These are phyloP conservation scores for Mentha longifolia DNA, from an alignment of 257 asterid genomes.

Conservation along the genomic window DNA sequence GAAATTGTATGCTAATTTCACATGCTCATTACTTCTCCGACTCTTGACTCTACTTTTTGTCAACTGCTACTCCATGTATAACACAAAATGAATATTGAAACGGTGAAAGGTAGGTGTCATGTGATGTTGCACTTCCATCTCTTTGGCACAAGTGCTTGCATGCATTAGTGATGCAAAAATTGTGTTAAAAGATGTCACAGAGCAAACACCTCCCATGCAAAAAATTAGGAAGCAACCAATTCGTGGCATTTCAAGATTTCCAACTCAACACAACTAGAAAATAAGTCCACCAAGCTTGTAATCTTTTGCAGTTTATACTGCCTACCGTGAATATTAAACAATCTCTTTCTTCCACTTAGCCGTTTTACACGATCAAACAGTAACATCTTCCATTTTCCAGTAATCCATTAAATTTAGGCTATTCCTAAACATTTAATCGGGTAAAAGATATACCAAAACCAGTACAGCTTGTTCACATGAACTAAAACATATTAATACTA, in stretches of 20 bases:
- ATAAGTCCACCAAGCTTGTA: background rate
- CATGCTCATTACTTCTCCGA: background rate
- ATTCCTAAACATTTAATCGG: slow-evolving; percentile 31
- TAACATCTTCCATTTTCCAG: background rate
- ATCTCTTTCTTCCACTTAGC: slow-evolving; percentile 6
- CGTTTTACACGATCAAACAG: slow-evolving; percentile 10
- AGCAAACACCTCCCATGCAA: background rate
- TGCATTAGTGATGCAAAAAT: slow-evolving; percentile 16
- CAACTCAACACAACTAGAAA: background rate
- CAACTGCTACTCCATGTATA: slow-evolving; percentile 9
- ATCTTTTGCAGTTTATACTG: background rate
- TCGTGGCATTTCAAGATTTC: slow-evolving; percentile 5
- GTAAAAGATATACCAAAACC: background rate
- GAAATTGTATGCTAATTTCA: background rate
- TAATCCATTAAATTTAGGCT: background rate
- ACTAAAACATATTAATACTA: slow-evolving; percentile 18
- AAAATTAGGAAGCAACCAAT: background rate
- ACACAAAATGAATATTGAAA: slow-evolving; percentile 14
- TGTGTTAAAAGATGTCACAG: slow-evolving; percentile 7
- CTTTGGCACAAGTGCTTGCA: slow-evolving; percentile 14
- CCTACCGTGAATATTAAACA: background rate
- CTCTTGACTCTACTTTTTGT: background rate
- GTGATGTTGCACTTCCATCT: slow-evolving; percentile 27
- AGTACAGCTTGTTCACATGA: background rate
- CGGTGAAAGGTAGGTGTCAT: slow-evolving; percentile 12